Conservation (phyloP, 352 stramenopile genomes). For the Aphanomyces astaci region DNA sequence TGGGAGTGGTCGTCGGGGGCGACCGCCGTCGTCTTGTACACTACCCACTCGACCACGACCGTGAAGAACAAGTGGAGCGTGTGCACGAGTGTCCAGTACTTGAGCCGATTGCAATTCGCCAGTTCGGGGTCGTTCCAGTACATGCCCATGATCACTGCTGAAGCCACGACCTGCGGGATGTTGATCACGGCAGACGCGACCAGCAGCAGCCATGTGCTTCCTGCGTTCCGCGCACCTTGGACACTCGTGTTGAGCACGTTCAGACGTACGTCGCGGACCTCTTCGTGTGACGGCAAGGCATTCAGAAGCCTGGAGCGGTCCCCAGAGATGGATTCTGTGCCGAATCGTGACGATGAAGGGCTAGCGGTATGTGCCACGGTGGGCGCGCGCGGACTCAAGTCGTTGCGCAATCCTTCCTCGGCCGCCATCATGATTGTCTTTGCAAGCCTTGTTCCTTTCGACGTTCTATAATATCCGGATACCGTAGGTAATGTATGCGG, state of each 20-base stretch:
- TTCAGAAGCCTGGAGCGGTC: slow-evolving; percentile 29
- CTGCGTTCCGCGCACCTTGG: slow-evolving; percentile 65
- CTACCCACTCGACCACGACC: slow-evolving; percentile 60
- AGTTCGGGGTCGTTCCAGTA: slow-evolving; percentile 46
- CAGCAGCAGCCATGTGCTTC: slow-evolving; percentile 75
- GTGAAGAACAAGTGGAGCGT: slow-evolving; percentile 60
- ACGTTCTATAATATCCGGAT: neutral
- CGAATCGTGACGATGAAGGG: neutral
- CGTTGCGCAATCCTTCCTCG: neutral
- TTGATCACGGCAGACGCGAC: slow-evolving; percentile 68
- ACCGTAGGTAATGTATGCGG: neutral
- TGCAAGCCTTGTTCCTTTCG: neutral
- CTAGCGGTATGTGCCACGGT: neutral
- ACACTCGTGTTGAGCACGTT: slow-evolving; percentile 82
- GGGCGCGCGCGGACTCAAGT: neutral
- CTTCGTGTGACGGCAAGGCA: slow-evolving; percentile 35
- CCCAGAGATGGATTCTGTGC: neutral
- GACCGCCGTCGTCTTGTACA: slow-evolving; percentile 38
- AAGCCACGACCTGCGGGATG: slow-evolving; percentile 60
- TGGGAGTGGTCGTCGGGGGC: neutral
- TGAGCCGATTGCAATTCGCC: slow-evolving; percentile 72
- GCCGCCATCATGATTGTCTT: neutral
- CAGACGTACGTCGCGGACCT: slow-evolving; percentile 69
- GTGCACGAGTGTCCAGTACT: slow-evolving; percentile 76
- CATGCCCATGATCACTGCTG: slow-evolving; percentile 47